Evolutionary conservation across 164 flowering plant genomes (phyloP).

Genomic region (Annona squamosa): DNA sequence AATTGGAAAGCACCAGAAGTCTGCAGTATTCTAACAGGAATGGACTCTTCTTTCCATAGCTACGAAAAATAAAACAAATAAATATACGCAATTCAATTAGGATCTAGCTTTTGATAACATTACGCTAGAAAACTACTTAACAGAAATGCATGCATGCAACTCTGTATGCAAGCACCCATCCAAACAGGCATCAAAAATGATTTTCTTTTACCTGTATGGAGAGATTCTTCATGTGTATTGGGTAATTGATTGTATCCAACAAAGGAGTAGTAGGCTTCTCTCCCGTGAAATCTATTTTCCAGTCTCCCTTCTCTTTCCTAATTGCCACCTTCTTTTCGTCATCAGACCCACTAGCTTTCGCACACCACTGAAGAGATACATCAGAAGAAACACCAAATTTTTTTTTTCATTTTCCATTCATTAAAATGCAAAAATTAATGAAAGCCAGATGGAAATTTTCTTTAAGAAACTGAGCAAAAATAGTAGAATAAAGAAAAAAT

Average conservation of each 20-base stretch:
- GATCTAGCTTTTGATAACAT: no score
- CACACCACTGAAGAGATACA: conserved; percentile 25
- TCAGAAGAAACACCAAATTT: conserved; percentile 4
- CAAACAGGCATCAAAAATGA: not conserved
- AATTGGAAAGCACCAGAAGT: no score
- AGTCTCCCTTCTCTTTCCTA: conserved; percentile 32
- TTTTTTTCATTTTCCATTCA: not conserved
- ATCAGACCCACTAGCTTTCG: conserved; percentile 38
- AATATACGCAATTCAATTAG: no score
- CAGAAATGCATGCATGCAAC: not conserved
- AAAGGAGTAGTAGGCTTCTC: conserved; percentile 77
- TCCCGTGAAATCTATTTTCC: conserved; percentile 55
- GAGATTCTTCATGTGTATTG: conserved; percentile 78
- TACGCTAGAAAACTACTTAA: no score
- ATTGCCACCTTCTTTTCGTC: conserved; percentile 31
- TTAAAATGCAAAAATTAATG: not conserved
- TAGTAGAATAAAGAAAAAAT: not conserved
- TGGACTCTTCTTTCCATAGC: no score
- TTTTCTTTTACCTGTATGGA: conserved; percentile 35
- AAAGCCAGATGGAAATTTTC: not conserved
- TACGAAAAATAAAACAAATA: no score
- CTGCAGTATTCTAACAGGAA: no score
- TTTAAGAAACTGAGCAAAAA: not conserved
- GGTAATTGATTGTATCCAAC: conserved; percentile 73
- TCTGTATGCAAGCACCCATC: not conserved